Evolutionary conservation across 176 grass and related monocot genomes (phyloP).

Genomic region (Cenchrus purpureus): DNA sequence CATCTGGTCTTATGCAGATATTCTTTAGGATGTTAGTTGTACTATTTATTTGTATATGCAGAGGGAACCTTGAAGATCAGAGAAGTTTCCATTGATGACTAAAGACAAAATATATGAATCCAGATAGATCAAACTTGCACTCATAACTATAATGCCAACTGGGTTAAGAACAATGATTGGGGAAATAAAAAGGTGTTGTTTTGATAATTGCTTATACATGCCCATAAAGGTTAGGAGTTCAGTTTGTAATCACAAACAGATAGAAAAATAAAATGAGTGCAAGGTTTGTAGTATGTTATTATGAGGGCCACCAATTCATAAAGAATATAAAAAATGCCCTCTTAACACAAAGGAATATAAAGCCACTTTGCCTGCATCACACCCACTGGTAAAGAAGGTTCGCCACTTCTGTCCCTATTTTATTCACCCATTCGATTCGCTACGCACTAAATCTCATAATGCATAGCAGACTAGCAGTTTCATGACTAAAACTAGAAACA

Average conservation of each 20-base stretch:
- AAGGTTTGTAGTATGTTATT: background rate
- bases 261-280: background rate
- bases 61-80: background rate
- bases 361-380: slow-evolving; percentile 18
- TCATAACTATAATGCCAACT: background rate
- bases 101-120: background rate
- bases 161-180: background rate
- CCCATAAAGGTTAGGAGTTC: background rate
- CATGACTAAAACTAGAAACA: background rate
- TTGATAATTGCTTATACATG: background rate
- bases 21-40: background rate
- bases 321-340: background rate
- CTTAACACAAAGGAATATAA: background rate
- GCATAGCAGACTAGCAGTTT: background rate
- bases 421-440: background rate
- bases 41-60: background rate
- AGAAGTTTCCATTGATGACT: background rate
- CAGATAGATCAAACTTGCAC: slow-evolving; percentile 10
- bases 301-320: background rate
- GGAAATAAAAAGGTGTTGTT: background rate
- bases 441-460: background rate
- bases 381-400: slow-evolving; percentile 20
- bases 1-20: background rate
- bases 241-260: slow-evolving; percentile 4
- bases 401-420: background rate